Evolutionary conservation across 805 yeast species (phyloP).

Genomic region (Sporopachydermia lactativora): DNA sequence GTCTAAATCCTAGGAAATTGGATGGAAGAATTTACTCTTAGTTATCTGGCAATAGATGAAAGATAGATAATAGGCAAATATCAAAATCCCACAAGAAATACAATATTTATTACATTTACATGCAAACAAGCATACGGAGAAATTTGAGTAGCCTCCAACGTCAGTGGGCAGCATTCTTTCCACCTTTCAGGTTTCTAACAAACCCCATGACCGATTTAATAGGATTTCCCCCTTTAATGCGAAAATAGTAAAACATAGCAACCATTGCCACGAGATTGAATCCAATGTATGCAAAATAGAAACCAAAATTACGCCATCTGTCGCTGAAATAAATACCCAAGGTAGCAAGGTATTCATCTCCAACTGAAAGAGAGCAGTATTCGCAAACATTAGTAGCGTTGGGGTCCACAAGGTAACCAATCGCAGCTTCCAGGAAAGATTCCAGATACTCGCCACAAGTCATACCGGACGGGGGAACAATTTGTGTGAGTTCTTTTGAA

Average conservation of each 20-base stretch:
- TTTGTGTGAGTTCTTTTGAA: constrained; percentile 30
- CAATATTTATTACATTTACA: too few species aligned
- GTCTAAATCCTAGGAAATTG: too few species aligned
- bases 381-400: constrained; percentile 27
- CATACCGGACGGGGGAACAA: constrained; percentile 41
- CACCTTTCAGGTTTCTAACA: too few species aligned
- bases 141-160: too few species aligned
- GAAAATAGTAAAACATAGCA: neutral
- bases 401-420: constrained; percentile 49
- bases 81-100: too few species aligned
- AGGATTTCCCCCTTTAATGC: neutral
- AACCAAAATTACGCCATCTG: constrained; percentile 1
- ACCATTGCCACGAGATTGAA: constrained; percentile 2
- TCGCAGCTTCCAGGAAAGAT: constrained; percentile 24
- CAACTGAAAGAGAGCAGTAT: constrained; percentile 25
- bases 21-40: too few species aligned
- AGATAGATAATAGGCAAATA: too few species aligned
- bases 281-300: neutral
- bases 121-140: too few species aligned
- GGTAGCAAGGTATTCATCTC: constrained; percentile 28
- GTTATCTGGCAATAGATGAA: too few species aligned
- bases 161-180: too few species aligned
- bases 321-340: constrained; percentile 27
- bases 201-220: neutral
- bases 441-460: constrained; percentile 49